Evolutionary conservation across 2,329 filamentous ascomycete genomes (phyloP).

Genomic region (Scortechinia acanthostroma): DNA sequence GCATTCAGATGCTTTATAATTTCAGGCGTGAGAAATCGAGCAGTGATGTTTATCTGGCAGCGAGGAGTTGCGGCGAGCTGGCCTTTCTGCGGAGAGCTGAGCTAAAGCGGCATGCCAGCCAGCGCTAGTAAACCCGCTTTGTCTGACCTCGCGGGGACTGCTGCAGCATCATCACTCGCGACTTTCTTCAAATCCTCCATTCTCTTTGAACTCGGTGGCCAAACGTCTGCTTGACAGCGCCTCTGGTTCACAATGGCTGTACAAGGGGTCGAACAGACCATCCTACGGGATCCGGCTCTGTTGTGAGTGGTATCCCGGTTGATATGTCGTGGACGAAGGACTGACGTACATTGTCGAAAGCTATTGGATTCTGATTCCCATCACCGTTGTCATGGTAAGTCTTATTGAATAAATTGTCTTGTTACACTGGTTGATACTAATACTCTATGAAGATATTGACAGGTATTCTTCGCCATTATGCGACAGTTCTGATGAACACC

Average conservation of each 20-base stretch:
- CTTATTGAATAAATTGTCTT: not conserved
- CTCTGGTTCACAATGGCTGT: conserved; percentile 40
- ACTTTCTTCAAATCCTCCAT: too few relatives aligned
- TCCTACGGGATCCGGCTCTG: conserved; percentile 70
- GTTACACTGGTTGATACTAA: conserved; percentile 3
- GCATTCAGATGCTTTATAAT: too few relatives aligned
- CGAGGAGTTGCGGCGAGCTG: not conserved
- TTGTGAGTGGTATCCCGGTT: conserved; percentile 43
- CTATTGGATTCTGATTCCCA: conserved; percentile 74
- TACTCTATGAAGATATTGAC: conserved; percentile 52
- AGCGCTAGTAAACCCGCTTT: too few relatives aligned
- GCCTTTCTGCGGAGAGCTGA: not conserved
- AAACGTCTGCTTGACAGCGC: too few relatives aligned
- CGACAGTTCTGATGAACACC: conserved; percentile 60
- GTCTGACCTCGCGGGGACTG: too few relatives aligned
- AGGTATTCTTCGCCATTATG: conserved; percentile 69
- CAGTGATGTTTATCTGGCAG: too few relatives aligned
- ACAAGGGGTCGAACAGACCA: conserved; percentile 63
- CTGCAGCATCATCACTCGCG: too few relatives aligned
- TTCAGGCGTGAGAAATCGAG: too few relatives aligned
- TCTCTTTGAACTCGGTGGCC: too few relatives aligned
- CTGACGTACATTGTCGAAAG: conserved; percentile 25
- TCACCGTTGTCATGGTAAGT: conserved; percentile 68
- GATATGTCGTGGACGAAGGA: not conserved
- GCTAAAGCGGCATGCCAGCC: not conserved